phyloP scores from a whole-genome alignment of 805 yeast species.

The Candida argentea region DNA sequence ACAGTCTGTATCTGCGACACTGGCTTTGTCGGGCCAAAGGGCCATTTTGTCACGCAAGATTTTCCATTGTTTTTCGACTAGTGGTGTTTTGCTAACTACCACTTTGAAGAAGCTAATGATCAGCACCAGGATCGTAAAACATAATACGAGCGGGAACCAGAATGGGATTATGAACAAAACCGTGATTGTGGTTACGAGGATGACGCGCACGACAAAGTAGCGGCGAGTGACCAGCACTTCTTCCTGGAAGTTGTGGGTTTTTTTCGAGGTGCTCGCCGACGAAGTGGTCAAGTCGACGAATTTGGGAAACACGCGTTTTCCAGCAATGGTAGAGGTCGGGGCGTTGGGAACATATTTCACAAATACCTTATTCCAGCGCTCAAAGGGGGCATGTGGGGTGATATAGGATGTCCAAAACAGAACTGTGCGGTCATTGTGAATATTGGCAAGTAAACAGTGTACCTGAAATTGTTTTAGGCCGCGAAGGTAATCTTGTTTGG shows the following conservation, averaged over 20 bases:
- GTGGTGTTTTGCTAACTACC: slow-evolving; percentile 3
- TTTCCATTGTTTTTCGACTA: neutral
- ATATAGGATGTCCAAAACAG: slow-evolving; percentile 80
- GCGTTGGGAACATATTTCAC: slow-evolving; percentile 38
- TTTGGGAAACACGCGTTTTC: slow-evolving; percentile 30
- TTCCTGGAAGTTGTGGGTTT: slow-evolving; percentile 21
- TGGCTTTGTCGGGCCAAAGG: no score
- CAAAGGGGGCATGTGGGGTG: slow-evolving; percentile 65
- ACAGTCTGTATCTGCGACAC: neutral
- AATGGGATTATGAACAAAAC: slow-evolving; percentile 30
- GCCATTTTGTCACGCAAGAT: neutral
- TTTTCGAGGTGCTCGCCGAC: slow-evolving; percentile 5
- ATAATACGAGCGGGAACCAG: slow-evolving; percentile 40
- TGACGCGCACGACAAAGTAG: slow-evolving; percentile 14
- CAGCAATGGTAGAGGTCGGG: slow-evolving; percentile 31
- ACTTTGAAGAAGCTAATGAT: slow-evolving; percentile 31
- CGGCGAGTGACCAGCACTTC: slow-evolving; percentile 26
- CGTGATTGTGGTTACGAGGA: slow-evolving; percentile 15
- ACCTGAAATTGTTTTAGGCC: slow-evolving; percentile 51
- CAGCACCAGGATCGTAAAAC: slow-evolving; percentile 24
- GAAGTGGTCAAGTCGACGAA: slow-evolving; percentile 42
- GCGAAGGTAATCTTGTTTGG: slow-evolving; percentile 35
- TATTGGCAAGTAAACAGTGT: slow-evolving; percentile 59
- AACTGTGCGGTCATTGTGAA: slow-evolving; percentile 76
- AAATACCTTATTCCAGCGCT: slow-evolving; percentile 37